A percentile compares a stretch with the other conserved stretches of the same genome.
Evolutionary conservation across 306 rosid species (phyloP).

Genomic region (Cucurbita ficifolia): DNA sequence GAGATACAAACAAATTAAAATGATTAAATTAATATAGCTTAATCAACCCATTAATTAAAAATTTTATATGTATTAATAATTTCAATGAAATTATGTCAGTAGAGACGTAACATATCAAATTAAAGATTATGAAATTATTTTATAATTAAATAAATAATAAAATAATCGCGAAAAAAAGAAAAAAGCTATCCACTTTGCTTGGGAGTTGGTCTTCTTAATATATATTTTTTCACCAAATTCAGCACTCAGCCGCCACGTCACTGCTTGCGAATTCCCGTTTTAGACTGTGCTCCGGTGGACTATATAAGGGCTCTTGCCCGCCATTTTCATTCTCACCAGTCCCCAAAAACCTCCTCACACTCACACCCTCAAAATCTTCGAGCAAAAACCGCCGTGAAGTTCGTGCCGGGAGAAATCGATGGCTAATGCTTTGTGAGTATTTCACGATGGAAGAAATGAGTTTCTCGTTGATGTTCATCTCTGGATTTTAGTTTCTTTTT

Average conservation of each 20-base stretch:
- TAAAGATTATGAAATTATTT: too few relatives aligned
- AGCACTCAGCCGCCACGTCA: slow-evolving; percentile 5
- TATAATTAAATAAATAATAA: too few relatives aligned
- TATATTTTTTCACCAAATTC: background rate
- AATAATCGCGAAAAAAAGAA: background rate
- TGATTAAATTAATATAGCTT: too few relatives aligned
- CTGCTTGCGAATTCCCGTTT: background rate
- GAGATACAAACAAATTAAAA: too few relatives aligned
- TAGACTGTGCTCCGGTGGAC: background rate
- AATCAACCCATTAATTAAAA: too few relatives aligned
- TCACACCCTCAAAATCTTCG: background rate
- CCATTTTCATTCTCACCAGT: background rate
- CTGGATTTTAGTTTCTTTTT: background rate
- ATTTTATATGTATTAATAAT: too few relatives aligned
- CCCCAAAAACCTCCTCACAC: background rate
- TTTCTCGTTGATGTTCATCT: background rate
- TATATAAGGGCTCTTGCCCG: background rate
- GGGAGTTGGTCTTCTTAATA: background rate
- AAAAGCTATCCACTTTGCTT: background rate
- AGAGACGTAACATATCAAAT: background rate
- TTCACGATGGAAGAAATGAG: background rate
- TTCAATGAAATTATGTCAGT: background rate
- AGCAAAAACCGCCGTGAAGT: background rate
- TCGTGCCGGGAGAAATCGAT: background rate
- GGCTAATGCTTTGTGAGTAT: slow-evolving; percentile 2